Conservation (phyloP, 2,329 filamentous ascomycete species). For the Thelonectria blattea region DNA sequence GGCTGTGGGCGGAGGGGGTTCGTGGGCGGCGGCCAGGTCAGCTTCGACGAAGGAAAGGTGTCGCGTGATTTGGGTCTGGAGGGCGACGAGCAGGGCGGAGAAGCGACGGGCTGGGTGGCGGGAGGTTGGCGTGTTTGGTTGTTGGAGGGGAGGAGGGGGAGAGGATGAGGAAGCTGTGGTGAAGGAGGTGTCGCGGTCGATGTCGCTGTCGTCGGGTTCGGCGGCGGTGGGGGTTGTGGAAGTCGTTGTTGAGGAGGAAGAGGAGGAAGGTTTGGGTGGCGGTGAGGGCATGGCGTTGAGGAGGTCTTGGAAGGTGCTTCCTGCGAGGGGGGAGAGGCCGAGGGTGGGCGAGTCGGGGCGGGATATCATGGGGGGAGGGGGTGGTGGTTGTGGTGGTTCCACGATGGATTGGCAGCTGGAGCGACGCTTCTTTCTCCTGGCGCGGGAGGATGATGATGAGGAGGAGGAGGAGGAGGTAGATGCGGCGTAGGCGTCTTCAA, state of each 20-base stretch:
- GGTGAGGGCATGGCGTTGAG: slow-evolving; percentile 19
- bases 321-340: slow-evolving; percentile 46
- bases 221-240: slow-evolving; percentile 4
- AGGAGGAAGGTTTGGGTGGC: neutral
- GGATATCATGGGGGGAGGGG: slow-evolving; percentile 46
- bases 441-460: neutral
- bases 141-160: slow-evolving; percentile 52
- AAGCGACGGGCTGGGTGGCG: slow-evolving; percentile 53
- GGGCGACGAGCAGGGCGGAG: slow-evolving; percentile 53
- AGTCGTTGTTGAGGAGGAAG: too few species aligned
- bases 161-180: too few species aligned
- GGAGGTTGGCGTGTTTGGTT: too few species aligned
- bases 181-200: slow-evolving; percentile 20
- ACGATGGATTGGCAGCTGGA: slow-evolving; percentile 28
- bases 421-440: slow-evolving; percentile 45
- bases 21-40: slow-evolving; percentile 42
- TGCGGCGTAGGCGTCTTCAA: slow-evolving; percentile 38
- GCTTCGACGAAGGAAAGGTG: slow-evolving; percentile 56
- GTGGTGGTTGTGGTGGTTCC: slow-evolving; percentile 18
- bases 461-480: neutral
- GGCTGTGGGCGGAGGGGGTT: slow-evolving; percentile 14
- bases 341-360: slow-evolving; percentile 67
- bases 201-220: slow-evolving; percentile 1
- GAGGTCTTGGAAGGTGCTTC: slow-evolving; percentile 33
- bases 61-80: slow-evolving; percentile 55